Evolutionary conservation across 257 asterid species (phyloP), one percentile per base, ranked within the genome.

Genomic region (Fraxinus quadrangulata): DNA sequence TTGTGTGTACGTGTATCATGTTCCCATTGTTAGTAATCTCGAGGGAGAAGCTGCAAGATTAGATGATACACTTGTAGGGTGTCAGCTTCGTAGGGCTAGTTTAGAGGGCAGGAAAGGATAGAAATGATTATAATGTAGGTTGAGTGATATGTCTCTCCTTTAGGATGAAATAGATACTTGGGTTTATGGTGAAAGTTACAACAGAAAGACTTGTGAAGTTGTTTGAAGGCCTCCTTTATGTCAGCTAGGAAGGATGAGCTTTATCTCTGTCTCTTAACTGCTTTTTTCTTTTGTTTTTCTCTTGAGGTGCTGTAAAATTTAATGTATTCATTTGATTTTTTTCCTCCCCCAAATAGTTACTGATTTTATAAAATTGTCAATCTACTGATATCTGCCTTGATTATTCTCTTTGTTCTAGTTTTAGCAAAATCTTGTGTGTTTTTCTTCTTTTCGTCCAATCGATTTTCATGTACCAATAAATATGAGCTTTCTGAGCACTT

Each of bases 71-170:
- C 84, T 67, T 56, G 49, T 71, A 79, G 83, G 84, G 70, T 51
- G 67, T 65, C 47, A 80, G 86, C 23, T 51, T 45, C 71, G 78
- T 78, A 74, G 87, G 73, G 82, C 72, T 81, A 67, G 84, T 72
- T 56, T 77, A 67, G 82, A 47, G 71, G 73, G 71, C 69, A 63
- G 69, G 69, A 9, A 24, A 63, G 21, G 6, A 26, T 63, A 12
- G 45, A 39, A 39, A 39, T 30, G 17, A 63, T 10, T 63, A 16
- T 10, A 63, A 13, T 63, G 45, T 8, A 24, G 72, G 76, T 73
- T 70, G 54, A 63, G 76, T 34, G 40, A n/a, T 37, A 51, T 40
- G 69, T 54, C 42, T 61, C 73, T 72, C 33, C 33, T 70, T n/a
- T 51, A 6, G 23, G 33, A 68, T 61, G 67, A 72, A 30, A 39